Percentiles rank a stretch among this genome's conserved stretches.
These are phyloP conservation scores for Colletotrichum siamense DNA, from an alignment of 2,329 filamentous ascomycete genomes.

Conservation along the genomic window DNA sequence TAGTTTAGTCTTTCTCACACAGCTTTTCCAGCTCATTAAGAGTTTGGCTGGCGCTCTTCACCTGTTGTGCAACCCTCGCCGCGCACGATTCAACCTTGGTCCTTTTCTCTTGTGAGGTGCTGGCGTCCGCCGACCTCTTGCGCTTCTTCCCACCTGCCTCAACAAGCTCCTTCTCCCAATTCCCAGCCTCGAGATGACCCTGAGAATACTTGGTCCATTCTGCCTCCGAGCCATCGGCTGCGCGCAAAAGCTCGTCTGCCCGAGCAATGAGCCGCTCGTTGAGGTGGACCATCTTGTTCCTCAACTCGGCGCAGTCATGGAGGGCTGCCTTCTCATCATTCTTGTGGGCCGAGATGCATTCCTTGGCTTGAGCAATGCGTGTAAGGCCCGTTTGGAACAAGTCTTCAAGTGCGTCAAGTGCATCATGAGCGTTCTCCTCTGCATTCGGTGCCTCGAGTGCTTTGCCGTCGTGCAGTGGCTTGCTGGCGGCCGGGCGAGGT, in stretches of 20 bases:
- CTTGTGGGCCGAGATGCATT: background rate
- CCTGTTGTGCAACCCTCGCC: background rate
- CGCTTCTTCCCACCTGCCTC: background rate
- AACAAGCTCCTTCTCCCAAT: background rate
- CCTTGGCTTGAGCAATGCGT: background rate
- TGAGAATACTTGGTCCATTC: background rate
- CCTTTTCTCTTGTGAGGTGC: rapidly evolving
- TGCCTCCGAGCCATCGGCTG: background rate
- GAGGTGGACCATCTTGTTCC: background rate
- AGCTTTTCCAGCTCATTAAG: background rate
- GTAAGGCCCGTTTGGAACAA: background rate
- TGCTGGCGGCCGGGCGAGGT: background rate
- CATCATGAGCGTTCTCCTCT: background rate
- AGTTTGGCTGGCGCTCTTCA: background rate
- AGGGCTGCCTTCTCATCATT: background rate
- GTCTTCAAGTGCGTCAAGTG: background rate
- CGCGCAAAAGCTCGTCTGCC: background rate
- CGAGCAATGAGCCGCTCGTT: background rate
- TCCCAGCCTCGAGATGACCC: background rate
- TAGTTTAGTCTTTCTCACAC: background rate
- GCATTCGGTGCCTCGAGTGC: background rate
- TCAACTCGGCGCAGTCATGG: background rate
- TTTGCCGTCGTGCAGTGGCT: background rate
- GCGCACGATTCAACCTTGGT: background rate
- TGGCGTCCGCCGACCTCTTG: background rate